phyloP scores from a whole-genome alignment of 208 protist genomes.

The Leishmania mexicana region DNA sequence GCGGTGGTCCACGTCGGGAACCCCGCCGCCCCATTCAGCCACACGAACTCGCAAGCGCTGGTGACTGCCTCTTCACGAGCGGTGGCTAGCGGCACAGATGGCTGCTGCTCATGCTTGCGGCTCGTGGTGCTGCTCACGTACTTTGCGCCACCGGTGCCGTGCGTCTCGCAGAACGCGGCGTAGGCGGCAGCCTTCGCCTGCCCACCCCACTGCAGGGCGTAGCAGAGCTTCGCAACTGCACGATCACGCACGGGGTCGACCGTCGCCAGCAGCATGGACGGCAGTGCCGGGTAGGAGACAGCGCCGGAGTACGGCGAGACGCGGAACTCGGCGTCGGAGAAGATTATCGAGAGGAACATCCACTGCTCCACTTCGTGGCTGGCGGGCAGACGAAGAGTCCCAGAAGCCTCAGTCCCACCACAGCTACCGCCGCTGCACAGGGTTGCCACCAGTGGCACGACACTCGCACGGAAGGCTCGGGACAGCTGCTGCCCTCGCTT shows the following conservation, averaged over 20 bases:
- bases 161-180: neutral
- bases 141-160: neutral
- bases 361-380: conserved; percentile 34
- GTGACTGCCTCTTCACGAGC: neutral
- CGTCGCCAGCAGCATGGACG: conserved; percentile 52
- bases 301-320: conserved; percentile 41
- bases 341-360: conserved; percentile 48
- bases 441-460: conserved; percentile 17
- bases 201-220: conserved; percentile 11
- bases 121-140: neutral
- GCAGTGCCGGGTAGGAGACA: conserved; percentile 65
- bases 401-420: neutral
- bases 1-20: conserved; percentile 25
- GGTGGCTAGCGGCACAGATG: neutral
- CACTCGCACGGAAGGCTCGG: conserved; percentile 9
- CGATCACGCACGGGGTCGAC: conserved; percentile 14
- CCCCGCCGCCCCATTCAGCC: conserved; percentile 22
- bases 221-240: neutral
- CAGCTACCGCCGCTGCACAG: neutral
- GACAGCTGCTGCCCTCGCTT: conserved; percentile 1
- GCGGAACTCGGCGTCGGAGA: conserved; percentile 63
- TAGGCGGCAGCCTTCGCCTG: conserved; percentile 1
- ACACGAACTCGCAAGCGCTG: neutral
- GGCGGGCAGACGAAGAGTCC: conserved; percentile 7
- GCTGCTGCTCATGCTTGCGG: neutral